Percentiles rank a stretch among this genome's conserved stretches.
phyloP scores from a whole-genome alignment of 1,139 yeast genomes.

The Kluyveromyces sp. region DNA sequence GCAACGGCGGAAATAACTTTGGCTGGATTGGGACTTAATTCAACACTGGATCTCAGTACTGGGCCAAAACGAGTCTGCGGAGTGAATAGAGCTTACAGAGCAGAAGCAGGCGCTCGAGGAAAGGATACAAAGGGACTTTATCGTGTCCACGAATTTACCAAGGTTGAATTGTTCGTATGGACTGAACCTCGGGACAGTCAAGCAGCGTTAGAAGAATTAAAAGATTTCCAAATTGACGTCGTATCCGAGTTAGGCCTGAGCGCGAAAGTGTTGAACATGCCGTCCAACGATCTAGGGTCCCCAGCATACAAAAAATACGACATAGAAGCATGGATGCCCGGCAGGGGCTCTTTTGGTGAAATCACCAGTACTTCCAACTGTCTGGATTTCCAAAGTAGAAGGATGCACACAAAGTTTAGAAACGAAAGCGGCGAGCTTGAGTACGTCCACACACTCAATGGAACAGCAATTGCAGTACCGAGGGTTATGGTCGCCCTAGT shows the following conservation, averaged over 20 bases:
- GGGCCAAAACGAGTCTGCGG: slow-evolving; percentile 58
- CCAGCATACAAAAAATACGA: slow-evolving; percentile 92
- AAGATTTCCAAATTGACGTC: slow-evolving; percentile 57
- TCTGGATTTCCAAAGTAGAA: slow-evolving; percentile 81
- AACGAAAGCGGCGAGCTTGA: slow-evolving; percentile 35
- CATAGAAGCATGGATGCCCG: slow-evolving; percentile 98
- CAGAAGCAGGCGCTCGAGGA: slow-evolving; percentile 98
- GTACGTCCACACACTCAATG: slow-evolving; percentile 81
- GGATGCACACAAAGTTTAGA: slow-evolving; percentile 60
- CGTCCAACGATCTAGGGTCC: slow-evolving; percentile 83
- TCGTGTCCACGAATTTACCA: slow-evolving; percentile 96
- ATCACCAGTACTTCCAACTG: slow-evolving; percentile 88
- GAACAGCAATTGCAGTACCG: slow-evolving; percentile 95
- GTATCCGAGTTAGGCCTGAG: slow-evolving; percentile 63
- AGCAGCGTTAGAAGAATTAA: slow-evolving; percentile 52
- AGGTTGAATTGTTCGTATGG: slow-evolving; percentile 89
- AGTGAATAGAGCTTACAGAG: slow-evolving; percentile 79
- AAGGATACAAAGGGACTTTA: slow-evolving; percentile 86
- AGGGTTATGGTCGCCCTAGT: slow-evolving; percentile 80
- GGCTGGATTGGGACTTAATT: slow-evolving; percentile 61
- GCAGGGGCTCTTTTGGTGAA: slow-evolving; percentile 91
- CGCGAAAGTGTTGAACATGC: slow-evolving; percentile 84
- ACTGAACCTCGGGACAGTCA: slow-evolving; percentile 42
- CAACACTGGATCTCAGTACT: slow-evolving; percentile 30
- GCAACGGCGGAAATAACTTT: slow-evolving; percentile 97